Percentiles rank a stretch among this genome's conserved stretches.
phyloP scores from a whole-genome alignment of 2,329 filamentous ascomycete genomes.

The Fusarium pseudocircinatum region DNA sequence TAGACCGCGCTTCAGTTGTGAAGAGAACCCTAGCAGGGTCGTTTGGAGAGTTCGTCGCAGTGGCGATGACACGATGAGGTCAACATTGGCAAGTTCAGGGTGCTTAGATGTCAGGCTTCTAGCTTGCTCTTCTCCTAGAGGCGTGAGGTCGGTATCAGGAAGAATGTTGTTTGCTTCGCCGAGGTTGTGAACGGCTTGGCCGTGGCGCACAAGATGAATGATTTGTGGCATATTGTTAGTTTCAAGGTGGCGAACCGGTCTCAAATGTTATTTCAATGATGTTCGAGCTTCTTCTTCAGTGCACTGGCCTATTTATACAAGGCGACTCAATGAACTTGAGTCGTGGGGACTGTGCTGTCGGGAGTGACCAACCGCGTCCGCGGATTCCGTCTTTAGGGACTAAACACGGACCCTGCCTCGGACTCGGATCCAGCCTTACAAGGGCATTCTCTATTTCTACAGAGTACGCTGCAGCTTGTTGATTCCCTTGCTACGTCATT shows the following conservation, averaged over 20 bases:
- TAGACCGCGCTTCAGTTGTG: background rate
- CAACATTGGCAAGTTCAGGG: background rate
- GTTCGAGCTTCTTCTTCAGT: too few relatives aligned
- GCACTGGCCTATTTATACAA: background rate
- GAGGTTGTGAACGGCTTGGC: background rate
- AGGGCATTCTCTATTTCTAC: background rate
- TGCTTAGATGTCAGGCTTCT: background rate
- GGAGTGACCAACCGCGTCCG: background rate
- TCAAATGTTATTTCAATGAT: fast-evolving
- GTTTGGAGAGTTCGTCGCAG: background rate
- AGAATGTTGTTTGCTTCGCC: background rate
- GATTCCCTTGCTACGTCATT: fast-evolving
- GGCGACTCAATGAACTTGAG: fast-evolving
- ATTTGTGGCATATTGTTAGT: background rate
- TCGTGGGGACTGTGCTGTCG: background rate
- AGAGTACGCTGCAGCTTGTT: fast-evolving
- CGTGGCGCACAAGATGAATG: background rate
- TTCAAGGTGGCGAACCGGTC: fast-evolving
- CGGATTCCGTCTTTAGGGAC: background rate
- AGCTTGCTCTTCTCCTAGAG: background rate
- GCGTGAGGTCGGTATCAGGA: background rate
- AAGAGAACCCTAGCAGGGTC: background rate
- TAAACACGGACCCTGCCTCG: background rate
- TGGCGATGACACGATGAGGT: background rate
- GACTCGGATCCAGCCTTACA: background rate